Conservation (phyloP, 1,284 basidiomycete species). For the Ceratobasidium sp. region DNA sequence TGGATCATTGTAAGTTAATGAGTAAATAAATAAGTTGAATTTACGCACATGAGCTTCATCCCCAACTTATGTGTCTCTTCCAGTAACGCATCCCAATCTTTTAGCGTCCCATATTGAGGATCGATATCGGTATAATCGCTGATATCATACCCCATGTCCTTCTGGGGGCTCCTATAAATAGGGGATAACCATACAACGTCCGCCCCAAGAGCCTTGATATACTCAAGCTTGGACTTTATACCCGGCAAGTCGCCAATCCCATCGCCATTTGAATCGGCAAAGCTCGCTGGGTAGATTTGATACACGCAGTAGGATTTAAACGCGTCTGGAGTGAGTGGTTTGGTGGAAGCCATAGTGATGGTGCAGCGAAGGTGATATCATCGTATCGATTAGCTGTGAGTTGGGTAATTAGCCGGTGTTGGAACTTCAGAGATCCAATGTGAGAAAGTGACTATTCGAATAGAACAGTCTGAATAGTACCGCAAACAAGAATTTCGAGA, state of each 20-base stretch:
- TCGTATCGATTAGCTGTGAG: too few relatives aligned
- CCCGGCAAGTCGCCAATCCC: conserved; percentile 82
- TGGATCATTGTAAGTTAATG: not conserved
- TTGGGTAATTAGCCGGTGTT: too few relatives aligned
- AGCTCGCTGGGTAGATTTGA: conserved; percentile 83
- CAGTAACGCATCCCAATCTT: conserved; percentile 77
- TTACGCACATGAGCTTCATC: conserved; percentile 77
- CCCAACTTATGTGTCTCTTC: conserved; percentile 71
- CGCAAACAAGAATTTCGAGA: too few relatives aligned
- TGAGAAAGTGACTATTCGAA: too few relatives aligned
- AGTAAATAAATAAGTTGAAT: conserved; percentile 1
- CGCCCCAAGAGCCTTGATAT: conserved; percentile 77
- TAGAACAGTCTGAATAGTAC: too few relatives aligned
- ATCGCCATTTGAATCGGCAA: conserved; percentile 80
- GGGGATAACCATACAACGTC: conserved; percentile 83
- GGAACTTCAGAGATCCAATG: too few relatives aligned
- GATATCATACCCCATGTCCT: conserved; percentile 84
- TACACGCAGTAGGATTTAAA: conserved; percentile 61
- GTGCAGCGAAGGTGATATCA: too few relatives aligned
- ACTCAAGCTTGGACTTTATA: conserved; percentile 75
- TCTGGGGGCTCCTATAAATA: conserved; percentile 77
- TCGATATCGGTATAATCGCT: conserved; percentile 82
- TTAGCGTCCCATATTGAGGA: conserved; percentile 78
- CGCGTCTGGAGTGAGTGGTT: conserved; percentile 20
- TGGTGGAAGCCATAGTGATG: not conserved